phyloP scores from a whole-genome alignment of 768 basidiomycete genomes.

The Butyriboletus loyo region DNA sequence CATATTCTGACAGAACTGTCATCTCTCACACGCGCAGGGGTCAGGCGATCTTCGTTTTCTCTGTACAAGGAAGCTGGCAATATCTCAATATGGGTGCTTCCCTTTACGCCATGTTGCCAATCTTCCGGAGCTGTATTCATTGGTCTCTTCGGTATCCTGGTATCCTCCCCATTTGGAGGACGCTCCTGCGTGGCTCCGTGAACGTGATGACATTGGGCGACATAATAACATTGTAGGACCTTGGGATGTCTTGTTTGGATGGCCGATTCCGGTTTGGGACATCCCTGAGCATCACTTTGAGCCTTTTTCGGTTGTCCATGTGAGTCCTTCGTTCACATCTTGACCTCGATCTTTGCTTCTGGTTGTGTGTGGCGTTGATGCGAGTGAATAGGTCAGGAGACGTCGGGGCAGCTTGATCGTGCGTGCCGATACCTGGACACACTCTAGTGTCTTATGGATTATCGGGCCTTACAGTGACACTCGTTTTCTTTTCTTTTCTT shows the following conservation, averaged over 20 bases:
- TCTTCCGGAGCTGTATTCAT: slow-evolving; percentile 54
- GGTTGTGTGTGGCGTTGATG: neutral
- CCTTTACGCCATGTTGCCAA: slow-evolving; percentile 47
- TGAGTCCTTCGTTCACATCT: too few relatives aligned
- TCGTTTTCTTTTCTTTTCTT: too few relatives aligned
- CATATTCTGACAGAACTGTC: too few relatives aligned
- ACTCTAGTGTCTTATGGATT: neutral
- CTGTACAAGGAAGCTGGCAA: slow-evolving; percentile 72
- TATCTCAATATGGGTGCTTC: slow-evolving; percentile 60
- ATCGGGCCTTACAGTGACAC: too few relatives aligned
- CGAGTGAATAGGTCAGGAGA: slow-evolving; percentile 13
- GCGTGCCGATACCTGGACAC: slow-evolving; percentile 18
- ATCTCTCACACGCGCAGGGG: too few relatives aligned
- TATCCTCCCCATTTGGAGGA: slow-evolving; percentile 39
- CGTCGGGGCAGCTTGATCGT: slow-evolving; percentile 22
- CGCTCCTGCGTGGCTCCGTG: slow-evolving; percentile 52
- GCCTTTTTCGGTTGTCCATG: slow-evolving; percentile 50
- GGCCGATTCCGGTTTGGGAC: slow-evolving; percentile 42
- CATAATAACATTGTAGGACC: too few relatives aligned
- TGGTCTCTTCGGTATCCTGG: slow-evolving; percentile 50
- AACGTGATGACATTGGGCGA: slow-evolving; percentile 38
- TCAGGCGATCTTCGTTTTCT: slow-evolving; percentile 63
- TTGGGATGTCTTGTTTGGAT: slow-evolving; percentile 48
- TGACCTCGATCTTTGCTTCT: neutral
- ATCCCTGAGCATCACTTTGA: slow-evolving; percentile 69